These are phyloP conservation scores for Thamnidium elegans DNA, from an alignment of 192 early-diverging fungal genomes.

Conservation along the genomic window DNA sequence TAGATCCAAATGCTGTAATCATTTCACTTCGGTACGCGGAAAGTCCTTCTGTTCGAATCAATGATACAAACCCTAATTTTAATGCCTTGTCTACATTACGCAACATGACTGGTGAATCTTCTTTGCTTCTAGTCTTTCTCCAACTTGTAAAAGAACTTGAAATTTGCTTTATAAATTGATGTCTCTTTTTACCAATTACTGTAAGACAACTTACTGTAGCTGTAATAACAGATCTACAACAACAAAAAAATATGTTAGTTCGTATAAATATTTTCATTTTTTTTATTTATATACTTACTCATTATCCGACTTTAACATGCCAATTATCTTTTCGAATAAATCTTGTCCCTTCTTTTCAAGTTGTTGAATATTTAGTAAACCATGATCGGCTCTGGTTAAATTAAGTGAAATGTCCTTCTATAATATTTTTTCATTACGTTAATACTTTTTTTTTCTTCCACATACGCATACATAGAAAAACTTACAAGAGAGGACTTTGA, in stretches of 20 bases:
- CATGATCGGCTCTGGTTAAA: conserved; percentile 34
- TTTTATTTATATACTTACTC: not conserved
- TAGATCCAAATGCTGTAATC: conserved; percentile 23
- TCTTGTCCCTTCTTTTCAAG: conserved; percentile 32
- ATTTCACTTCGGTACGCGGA: conserved; percentile 22
- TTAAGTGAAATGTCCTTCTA: conserved; percentile 35
- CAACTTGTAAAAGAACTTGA: conserved; percentile 25
- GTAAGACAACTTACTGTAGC: conserved; percentile 36
- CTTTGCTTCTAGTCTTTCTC: conserved; percentile 14
- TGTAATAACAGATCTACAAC: conserved; percentile 31
- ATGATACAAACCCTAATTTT: conserved; percentile 28
- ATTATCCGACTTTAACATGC: conserved; percentile 1
- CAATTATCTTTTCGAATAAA: conserved; percentile 28
- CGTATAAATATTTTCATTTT: not conserved
- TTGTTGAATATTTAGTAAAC: conserved; percentile 25
- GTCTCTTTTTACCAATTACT: conserved; percentile 30
- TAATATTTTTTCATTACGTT: not conserved
- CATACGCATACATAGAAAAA: not conserved
- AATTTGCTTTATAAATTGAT: conserved; percentile 30
- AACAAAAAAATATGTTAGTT: not conserved
- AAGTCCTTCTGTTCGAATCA: conserved; percentile 33
- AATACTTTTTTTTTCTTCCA: not conserved
- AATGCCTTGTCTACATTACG: conserved; percentile 36
- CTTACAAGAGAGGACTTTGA: conserved; percentile 15
- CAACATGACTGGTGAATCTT: conserved; percentile 20